Evolutionary conservation across 164 flowering plant species (phyloP).

Genomic region (Aristolochia contorta): DNA sequence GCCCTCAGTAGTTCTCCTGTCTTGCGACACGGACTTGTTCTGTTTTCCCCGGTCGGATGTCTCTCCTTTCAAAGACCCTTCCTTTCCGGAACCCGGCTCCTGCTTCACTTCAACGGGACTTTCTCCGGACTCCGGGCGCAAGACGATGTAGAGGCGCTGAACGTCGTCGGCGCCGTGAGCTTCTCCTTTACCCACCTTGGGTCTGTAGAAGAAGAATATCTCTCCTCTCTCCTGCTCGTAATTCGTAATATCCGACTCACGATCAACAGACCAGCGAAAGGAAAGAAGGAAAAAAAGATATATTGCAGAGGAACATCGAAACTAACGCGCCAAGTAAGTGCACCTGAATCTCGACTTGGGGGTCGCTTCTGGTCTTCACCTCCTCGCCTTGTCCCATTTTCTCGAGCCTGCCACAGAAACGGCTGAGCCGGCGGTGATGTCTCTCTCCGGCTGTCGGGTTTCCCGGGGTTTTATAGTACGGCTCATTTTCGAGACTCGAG

Average conservation of each 20-base stretch:
- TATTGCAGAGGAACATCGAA: not conserved
- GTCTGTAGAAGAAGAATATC: constrained; percentile 77
- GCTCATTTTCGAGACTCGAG: too few species aligned
- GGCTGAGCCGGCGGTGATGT: too few species aligned
- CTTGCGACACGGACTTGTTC: not conserved
- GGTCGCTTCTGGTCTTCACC: constrained; percentile 28
- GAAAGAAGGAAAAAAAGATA: not conserved
- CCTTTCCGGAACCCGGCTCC: constrained; percentile 45
- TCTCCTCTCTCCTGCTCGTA: constrained; percentile 61
- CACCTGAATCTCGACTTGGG: constrained; percentile 45
- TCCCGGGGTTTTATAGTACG: too few species aligned
- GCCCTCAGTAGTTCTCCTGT: constrained; percentile 22
- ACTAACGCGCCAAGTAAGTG: not conserved
- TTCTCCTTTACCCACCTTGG: constrained; percentile 63
- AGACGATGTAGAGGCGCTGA: constrained; percentile 54
- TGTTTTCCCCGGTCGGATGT: not conserved
- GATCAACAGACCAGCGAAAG: too few species aligned
- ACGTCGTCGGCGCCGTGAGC: constrained; percentile 53
- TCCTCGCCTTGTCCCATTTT: constrained; percentile 50
- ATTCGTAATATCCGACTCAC: too few species aligned
- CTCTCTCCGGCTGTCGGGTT: too few species aligned
- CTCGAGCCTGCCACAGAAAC: not conserved
- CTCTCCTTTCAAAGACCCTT: constrained; percentile 16
- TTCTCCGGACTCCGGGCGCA: constrained; percentile 60
- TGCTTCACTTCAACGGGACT: constrained; percentile 40